Evolutionary conservation across 164 flowering plant species (phyloP).

Genomic region (Tinospora cordifolia): DNA sequence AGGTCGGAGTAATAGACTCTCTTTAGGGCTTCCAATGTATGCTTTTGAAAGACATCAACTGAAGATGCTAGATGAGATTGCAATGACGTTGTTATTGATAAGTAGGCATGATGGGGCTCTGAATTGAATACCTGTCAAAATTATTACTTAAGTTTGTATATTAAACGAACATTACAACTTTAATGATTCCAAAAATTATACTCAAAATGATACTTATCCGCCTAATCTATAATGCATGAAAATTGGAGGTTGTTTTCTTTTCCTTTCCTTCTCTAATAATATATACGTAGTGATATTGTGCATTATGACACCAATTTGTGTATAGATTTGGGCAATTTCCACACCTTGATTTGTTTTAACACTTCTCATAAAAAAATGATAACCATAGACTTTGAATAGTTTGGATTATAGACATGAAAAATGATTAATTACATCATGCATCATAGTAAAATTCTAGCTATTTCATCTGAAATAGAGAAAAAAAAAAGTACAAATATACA

Average conservation of each 20-base stretch:
- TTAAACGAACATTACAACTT: no score
- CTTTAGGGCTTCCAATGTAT: slow-evolving; percentile 35
- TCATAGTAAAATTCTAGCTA: background rate
- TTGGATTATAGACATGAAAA: background rate
- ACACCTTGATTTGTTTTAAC: no score
- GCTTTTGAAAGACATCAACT: slow-evolving; percentile 30
- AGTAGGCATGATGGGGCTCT: slow-evolving; percentile 40
- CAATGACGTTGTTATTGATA: slow-evolving; percentile 64
- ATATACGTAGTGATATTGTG: no score
- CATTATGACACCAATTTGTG: no score
- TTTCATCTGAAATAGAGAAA: background rate
- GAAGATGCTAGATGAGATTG: slow-evolving; percentile 32
- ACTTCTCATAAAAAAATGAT: no score
- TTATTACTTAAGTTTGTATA: background rate
- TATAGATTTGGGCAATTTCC: no score
- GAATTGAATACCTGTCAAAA: slow-evolving; percentile 48
- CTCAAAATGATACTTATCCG: no score
- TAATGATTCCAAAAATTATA: no score
- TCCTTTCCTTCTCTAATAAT: no score
- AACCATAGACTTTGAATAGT: background rate
- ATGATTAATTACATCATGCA: no score
- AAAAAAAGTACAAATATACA: background rate
- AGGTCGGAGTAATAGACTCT: slow-evolving; percentile 32
- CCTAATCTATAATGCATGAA: no score
- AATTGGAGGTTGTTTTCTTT: no score